Evolutionary conservation across 1,139 yeast species (phyloP).

Genomic region (Zhuliangozyma blackwelliae): DNA sequence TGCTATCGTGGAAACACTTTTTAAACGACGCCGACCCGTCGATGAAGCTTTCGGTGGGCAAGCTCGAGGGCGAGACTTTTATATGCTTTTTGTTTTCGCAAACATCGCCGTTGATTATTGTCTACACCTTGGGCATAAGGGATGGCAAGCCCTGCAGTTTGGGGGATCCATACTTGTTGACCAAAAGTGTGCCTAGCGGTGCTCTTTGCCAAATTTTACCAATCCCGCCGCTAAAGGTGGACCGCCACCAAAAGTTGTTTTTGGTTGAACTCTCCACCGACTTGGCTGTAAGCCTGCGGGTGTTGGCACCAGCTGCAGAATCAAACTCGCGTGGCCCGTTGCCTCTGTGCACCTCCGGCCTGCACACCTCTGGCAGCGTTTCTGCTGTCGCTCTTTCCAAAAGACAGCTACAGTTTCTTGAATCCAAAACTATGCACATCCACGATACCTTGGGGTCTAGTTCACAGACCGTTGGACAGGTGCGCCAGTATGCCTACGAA

Average conservation of each 20-base stretch:
- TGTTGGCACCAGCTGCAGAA: not conserved
- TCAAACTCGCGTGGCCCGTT: no score
- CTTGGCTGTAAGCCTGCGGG: constrained; percentile 4
- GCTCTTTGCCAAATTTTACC: constrained; percentile 11
- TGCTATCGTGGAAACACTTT: constrained; percentile 69
- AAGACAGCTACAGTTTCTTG: no score
- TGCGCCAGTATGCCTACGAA: constrained; percentile 9
- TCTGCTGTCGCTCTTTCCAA: no score
- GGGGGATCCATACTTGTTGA: constrained; percentile 21
- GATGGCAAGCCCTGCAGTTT: constrained; percentile 32
- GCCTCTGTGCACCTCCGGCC: no score
- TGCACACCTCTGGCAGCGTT: no score
- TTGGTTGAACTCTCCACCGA: constrained; percentile 5
- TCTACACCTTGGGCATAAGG: constrained; percentile 39
- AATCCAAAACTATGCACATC: no score
- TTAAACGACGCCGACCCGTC: constrained; percentile 55
- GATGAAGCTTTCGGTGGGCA: constrained; percentile 32
- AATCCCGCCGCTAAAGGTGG: constrained; percentile 1
- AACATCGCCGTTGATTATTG: constrained; percentile 35
- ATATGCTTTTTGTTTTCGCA: constrained; percentile 41
- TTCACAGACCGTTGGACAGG: not conserved
- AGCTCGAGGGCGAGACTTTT: constrained; percentile 16
- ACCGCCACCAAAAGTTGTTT: not conserved
- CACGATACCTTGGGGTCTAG: no score
- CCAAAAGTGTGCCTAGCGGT: constrained; percentile 4